These are phyloP conservation scores for Crucihimalaya himalaica DNA, from an alignment of 345 rosid genomes.

Conservation along the genomic window DNA sequence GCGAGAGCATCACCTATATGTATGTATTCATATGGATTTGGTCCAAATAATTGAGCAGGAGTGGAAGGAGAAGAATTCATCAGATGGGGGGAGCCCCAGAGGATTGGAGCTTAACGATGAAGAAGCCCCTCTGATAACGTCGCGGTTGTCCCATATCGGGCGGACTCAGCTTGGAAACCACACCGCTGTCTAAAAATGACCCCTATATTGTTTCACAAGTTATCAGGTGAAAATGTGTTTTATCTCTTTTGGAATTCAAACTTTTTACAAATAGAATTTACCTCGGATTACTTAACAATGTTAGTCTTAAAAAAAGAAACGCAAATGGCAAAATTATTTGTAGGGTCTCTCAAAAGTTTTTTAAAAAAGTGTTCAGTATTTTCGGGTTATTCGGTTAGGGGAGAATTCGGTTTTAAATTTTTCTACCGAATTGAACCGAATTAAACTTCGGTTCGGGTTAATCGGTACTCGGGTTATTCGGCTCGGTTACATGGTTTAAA, in stretches of 20 bases:
- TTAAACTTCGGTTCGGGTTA: no score
- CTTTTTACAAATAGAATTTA: slow-evolving; percentile 14
- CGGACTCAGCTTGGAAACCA: slow-evolving; percentile 68
- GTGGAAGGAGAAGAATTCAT: slow-evolving; percentile 94
- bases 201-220: slow-evolving; percentile 17
- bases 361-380: slow-evolving; percentile 36
- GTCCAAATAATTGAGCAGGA: slow-evolving; percentile 53
- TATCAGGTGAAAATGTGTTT: slow-evolving; percentile 22
- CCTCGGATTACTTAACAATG: slow-evolving; percentile 32
- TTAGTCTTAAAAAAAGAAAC: slow-evolving; percentile 10
- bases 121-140: slow-evolving; percentile 78
- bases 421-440: no score
- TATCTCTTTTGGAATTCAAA: slow-evolving; percentile 17
- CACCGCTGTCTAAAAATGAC: slow-evolving; percentile 37
- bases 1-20: background rate
- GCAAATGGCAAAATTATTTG: slow-evolving; percentile 23
- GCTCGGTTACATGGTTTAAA: no score
- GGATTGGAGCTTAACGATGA: slow-evolving; percentile 60
- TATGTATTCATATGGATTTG: slow-evolving; percentile 1
- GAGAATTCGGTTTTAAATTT: no score
- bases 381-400: no score
- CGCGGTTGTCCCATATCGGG: slow-evolving; percentile 76
- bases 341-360: slow-evolving; percentile 25
- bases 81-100: slow-evolving; percentile 52
- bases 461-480: no score